These are phyloP conservation scores for Symmetrospora coprosmae DNA, from an alignment of 768 basidiomycete species.

Conservation along the genomic window DNA sequence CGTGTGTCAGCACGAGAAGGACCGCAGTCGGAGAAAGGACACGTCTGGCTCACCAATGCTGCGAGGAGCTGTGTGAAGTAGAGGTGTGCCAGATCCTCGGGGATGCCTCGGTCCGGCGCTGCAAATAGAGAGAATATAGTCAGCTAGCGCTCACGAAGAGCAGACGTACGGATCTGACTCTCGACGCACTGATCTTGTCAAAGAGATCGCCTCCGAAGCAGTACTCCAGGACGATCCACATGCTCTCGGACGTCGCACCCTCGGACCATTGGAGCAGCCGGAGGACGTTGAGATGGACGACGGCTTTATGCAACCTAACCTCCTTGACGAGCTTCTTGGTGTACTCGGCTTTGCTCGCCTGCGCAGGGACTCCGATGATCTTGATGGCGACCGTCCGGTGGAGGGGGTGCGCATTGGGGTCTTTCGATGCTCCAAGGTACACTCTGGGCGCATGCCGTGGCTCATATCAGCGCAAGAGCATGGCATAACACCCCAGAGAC, in stretches of 20 bases:
- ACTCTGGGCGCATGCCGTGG: conserved; percentile 21
- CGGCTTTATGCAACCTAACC: conserved; percentile 66
- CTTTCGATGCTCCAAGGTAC: conserved; percentile 23
- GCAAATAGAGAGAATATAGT: background rate
- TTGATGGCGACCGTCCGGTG: conserved; percentile 30
- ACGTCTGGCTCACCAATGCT: conserved; percentile 52
- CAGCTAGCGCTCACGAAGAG: background rate
- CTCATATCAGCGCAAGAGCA: too few species aligned
- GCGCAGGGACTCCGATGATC: conserved; percentile 23
- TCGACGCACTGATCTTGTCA: conserved; percentile 79
- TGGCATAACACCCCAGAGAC: background rate
- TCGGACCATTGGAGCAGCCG: conserved; percentile 44
- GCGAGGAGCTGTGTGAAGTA: conserved; percentile 75
- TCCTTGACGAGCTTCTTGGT: conserved; percentile 72
- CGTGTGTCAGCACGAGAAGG: background rate
- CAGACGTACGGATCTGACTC: background rate
- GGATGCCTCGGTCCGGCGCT: conserved; percentile 83
- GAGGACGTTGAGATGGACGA: conserved; percentile 67
- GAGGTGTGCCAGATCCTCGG: conserved; percentile 70
- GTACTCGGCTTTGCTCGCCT: background rate
- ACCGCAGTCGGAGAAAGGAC: background rate
- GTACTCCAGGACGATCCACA: conserved; percentile 77
- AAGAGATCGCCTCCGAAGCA: conserved; percentile 91
- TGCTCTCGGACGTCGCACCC: background rate
- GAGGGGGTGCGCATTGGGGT: background rate